Base-by-base conservation (phyloP, 345 rosid species). In the Brassica incana region DNA sequence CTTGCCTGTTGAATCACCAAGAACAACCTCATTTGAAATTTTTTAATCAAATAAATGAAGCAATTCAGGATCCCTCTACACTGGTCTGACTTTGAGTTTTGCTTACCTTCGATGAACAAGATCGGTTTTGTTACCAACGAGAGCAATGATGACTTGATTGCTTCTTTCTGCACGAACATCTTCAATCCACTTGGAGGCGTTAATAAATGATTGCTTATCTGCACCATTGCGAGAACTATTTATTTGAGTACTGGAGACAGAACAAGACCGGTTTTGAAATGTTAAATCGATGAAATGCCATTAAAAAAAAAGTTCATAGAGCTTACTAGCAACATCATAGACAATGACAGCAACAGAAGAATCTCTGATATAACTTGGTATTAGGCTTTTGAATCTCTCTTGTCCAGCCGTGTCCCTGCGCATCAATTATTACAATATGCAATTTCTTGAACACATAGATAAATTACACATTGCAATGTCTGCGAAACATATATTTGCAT, bases 391-490 rank as follows among this genome's bases (percentile, higher is more conserved):
- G 72, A 93, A 93, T 74, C 97, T 88, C 89, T 91, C 98, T 78
- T 93, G 95, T 36, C 98, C 97, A 23, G 98, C 95, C 20, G 97
- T 91, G 76, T 93, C 98, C 97, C 97, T 93, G 82, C 35, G 11
- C 18, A 40, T 15, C 30, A 56, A 29, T n/a, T 32, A 14, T 52
- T n/a, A 52, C 58, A 52, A 1, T 14, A 52, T 40, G 10, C 38
- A 30, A 12, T 50, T 8, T 48, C 12, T 59, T 23, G 14, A 54
- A 20, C 33, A 5, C 16, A 27, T 8, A 15, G n/a, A 65, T 65
- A 15, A 15, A 11, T 60, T 1, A 65, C 59, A 52, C 6, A 15
- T 29, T 3, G 36, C 25, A 48, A 59, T 59, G 64, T 35, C 45
- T 65, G 45, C 14, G 25, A 40, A 25, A 61, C 71, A 6, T 6